Conservation (phyloP, 176 grass and related monocot genomes). For the Melocanna baccifera region DNA sequence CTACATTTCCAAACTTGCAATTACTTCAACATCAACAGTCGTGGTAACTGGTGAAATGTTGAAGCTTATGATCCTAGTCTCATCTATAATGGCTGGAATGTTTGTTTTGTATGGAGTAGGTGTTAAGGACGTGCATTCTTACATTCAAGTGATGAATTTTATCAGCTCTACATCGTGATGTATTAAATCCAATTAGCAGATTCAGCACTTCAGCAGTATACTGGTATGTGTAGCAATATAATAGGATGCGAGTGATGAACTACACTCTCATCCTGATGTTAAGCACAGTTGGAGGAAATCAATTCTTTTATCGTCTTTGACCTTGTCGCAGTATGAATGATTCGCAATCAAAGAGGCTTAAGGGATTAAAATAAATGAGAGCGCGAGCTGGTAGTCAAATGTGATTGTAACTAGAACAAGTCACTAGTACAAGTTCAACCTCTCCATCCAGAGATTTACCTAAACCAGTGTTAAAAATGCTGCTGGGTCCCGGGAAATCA, state of each 20-base stretch:
- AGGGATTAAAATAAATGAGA: neutral
- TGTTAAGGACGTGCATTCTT: neutral
- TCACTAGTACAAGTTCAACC: neutral
- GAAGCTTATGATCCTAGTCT: neutral
- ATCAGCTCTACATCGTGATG: neutral
- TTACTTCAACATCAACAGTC: neutral
- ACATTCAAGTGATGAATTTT: neutral
- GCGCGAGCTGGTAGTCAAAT: neutral
- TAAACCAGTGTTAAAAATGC: neutral
- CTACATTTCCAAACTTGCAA: neutral
- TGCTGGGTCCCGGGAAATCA: neutral
- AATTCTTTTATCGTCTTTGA: neutral
- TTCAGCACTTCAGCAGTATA: neutral
- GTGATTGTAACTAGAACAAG: neutral
- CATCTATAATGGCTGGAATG: neutral
- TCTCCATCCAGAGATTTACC: neutral
- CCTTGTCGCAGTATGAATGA: neutral
- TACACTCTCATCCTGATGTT: neutral
- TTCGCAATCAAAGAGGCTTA: neutral
- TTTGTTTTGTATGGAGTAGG: neutral
- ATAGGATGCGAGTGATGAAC: neutral
- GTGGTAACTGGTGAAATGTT: neutral
- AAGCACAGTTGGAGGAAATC: neutral
- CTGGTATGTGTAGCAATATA: neutral
- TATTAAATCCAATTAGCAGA: neutral